Percentiles rank a stretch among this genome's conserved stretches.
These are phyloP conservation scores for Solanum chaucha DNA, from an alignment of 257 asterid species.

Conservation along the genomic window DNA sequence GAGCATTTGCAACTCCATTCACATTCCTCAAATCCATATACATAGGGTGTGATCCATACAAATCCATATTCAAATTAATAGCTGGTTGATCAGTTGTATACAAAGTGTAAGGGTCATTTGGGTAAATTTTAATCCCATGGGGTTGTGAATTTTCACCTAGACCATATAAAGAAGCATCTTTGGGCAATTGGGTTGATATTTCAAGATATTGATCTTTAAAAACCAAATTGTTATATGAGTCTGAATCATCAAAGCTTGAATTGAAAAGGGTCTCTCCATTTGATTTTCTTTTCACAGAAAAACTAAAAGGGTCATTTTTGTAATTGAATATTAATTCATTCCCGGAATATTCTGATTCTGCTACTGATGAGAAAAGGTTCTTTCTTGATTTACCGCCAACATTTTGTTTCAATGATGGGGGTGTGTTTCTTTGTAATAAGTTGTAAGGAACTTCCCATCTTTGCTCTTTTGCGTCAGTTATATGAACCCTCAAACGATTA, in stretches of 20 bases:
- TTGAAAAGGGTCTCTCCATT: conserved; percentile 26
- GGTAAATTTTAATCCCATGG: conserved; percentile 40
- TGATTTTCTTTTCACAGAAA: conserved; percentile 25
- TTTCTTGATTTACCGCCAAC: neutral
- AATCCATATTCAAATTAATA: conserved; percentile 38
- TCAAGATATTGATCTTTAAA: conserved; percentile 85
- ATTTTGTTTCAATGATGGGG: too few relatives aligned
- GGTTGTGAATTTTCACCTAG: conserved; percentile 78
- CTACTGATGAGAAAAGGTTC: neutral
- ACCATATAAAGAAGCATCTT: conserved; percentile 44
- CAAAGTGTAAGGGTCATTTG: conserved; percentile 62
- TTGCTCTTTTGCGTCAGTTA: too few relatives aligned
- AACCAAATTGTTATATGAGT: conserved; percentile 11
- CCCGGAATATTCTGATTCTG: neutral
- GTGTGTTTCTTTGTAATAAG: too few relatives aligned
- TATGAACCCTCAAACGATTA: too few relatives aligned
- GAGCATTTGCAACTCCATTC: conserved; percentile 1
- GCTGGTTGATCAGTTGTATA: conserved; percentile 67
- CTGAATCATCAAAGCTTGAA: conserved; percentile 8
- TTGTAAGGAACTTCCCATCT: too few relatives aligned
- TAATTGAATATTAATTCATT: neutral
- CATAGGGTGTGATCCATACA: conserved; percentile 89
- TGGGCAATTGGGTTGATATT: conserved; percentile 59
- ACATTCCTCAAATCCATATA: conserved; percentile 23
- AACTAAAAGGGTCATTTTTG: conserved; percentile 27